These are phyloP conservation scores for Trichoderma guizhouense DNA, from an alignment of 2,329 filamentous ascomycete species.

Conservation along the genomic window DNA sequence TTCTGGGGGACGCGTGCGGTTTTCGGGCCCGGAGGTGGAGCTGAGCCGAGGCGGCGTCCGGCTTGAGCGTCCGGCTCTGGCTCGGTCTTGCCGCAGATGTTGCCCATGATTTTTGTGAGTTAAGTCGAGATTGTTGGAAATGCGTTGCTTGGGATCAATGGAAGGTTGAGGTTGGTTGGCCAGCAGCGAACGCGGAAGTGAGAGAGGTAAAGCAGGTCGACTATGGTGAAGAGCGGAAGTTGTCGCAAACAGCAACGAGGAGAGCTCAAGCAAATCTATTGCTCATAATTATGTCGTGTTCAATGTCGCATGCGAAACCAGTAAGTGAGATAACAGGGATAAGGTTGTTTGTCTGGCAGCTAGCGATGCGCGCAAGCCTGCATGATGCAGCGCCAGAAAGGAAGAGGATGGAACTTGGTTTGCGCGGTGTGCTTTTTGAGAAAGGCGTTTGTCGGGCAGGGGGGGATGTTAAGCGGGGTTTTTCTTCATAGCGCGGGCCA, in stretches of 20 bases:
- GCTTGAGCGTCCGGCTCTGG: constrained; percentile 67
- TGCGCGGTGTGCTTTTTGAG: not conserved
- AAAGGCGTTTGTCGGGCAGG: not conserved
- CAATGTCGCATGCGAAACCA: not conserved
- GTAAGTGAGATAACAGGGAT: not conserved
- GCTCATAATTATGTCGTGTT: not conserved
- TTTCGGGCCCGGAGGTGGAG: constrained; percentile 40
- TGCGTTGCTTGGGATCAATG: not conserved
- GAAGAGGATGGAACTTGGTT: not conserved
- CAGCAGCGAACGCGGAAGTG: not conserved
- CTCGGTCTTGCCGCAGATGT: constrained; percentile 75
- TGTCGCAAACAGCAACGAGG: not conserved
- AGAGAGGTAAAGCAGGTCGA: not conserved
- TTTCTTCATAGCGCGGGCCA: not conserved
- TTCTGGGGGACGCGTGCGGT: constrained; percentile 52
- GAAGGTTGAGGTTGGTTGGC: not conserved
- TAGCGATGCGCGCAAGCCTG: not conserved
- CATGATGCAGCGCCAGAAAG: not conserved
- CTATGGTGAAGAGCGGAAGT: not conserved
- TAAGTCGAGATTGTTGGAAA: not conserved
- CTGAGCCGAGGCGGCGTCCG: constrained; percentile 67
- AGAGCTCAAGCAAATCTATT: not conserved
- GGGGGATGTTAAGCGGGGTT: not conserved
- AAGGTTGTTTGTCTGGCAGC: not conserved
- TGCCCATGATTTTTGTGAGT: constrained; percentile 63